Percentiles rank a stretch among this genome's conserved stretches.
These are phyloP conservation scores for Cucurbita argyrosperma DNA, from an alignment of 306 rosid species.

Conservation along the genomic window DNA sequence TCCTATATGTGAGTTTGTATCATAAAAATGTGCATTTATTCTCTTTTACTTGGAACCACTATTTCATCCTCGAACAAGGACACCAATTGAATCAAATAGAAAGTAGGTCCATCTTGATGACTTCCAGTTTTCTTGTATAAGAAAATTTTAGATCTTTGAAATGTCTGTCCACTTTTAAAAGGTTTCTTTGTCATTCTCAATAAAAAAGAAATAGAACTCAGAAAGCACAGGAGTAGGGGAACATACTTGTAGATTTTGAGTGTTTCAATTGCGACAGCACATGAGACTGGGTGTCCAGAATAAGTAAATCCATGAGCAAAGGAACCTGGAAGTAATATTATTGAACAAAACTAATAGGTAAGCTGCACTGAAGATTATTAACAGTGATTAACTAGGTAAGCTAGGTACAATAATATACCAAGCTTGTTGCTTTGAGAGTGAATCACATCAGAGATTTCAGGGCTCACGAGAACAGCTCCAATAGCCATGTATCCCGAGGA, in stretches of 20 bases:
- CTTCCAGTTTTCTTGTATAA: neutral
- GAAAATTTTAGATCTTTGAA: neutral
- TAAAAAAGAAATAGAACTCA: neutral
- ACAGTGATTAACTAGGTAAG: neutral
- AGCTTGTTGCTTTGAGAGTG: conserved; percentile 75
- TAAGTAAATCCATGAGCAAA: conserved; percentile 90
- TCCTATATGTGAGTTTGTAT: neutral
- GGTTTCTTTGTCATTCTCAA: neutral
- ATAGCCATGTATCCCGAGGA: conserved; percentile 84
- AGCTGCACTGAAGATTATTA: neutral
- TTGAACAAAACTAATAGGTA: neutral
- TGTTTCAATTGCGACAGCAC: conserved; percentile 88
- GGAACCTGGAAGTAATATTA: conserved; percentile 23
- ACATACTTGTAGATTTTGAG: conserved; percentile 84
- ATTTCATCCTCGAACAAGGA: neutral
- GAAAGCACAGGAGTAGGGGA: neutral
- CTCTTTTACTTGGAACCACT: neutral
- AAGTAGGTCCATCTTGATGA: neutral
- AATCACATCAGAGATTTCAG: conserved; percentile 71
- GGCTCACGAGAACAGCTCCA: conserved; percentile 87
- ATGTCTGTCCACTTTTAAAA: neutral
- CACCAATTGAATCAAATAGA: neutral
- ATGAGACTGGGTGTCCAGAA: conserved; percentile 82
- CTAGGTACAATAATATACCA: conserved; percentile 28
- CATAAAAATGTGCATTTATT: neutral